These are phyloP conservation scores for Umbelopsis sp. DNA, from an alignment of 192 early-diverging fungal genomes.

Conservation along the genomic window DNA sequence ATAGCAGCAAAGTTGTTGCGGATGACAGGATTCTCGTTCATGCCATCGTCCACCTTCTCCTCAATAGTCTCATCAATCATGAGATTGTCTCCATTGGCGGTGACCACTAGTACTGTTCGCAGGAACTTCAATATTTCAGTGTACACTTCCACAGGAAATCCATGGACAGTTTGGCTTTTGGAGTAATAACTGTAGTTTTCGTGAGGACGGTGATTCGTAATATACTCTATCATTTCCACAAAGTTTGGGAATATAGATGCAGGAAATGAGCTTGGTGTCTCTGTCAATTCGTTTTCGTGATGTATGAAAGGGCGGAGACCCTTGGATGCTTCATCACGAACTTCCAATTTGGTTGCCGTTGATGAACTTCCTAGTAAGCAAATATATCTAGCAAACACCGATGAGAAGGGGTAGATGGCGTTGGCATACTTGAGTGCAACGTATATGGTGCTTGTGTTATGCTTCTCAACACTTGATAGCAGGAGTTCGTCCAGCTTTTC, in stretches of 20 bases:
- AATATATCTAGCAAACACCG: constrained; percentile 60
- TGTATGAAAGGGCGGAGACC: constrained; percentile 44
- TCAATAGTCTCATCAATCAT: constrained; percentile 53
- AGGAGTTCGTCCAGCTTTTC: constrained; percentile 51
- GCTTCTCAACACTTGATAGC: constrained; percentile 52
- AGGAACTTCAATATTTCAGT: constrained; percentile 64
- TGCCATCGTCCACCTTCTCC: constrained; percentile 45
- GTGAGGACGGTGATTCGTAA: constrained; percentile 27
- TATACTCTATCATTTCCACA: constrained; percentile 33
- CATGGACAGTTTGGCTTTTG: constrained; percentile 36
- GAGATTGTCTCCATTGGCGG: constrained; percentile 54
- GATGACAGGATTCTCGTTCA: constrained; percentile 44
- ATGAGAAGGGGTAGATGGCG: constrained; percentile 59
- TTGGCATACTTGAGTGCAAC: constrained; percentile 68
- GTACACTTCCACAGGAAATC: constrained; percentile 66
- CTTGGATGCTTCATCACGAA: constrained; percentile 56
- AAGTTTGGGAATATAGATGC: constrained; percentile 34
- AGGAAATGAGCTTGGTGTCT: constrained; percentile 13
- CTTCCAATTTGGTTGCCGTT: constrained; percentile 52
- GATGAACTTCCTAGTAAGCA: constrained; percentile 58
- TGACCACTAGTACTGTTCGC: constrained; percentile 63
- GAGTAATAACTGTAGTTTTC: constrained; percentile 35
- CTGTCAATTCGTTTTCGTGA: constrained; percentile 16
- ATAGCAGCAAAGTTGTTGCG: constrained; percentile 39
- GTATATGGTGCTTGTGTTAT: constrained; percentile 55